Evolutionary conservation across 2,329 filamentous ascomycete species (phyloP).

Genomic region (Periglandula ipomoeae): DNA sequence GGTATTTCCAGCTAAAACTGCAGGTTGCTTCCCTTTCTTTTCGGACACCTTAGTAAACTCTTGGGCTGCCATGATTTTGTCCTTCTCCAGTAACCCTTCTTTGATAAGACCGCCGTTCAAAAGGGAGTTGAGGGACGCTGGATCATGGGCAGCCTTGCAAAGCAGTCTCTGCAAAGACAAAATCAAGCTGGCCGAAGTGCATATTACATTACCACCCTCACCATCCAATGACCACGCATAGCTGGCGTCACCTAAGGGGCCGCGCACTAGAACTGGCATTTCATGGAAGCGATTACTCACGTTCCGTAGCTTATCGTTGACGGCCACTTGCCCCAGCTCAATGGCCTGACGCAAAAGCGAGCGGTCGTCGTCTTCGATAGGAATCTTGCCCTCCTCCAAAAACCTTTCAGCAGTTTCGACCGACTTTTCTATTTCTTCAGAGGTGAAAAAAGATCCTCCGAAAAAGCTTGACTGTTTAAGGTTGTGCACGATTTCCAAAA

Average conservation of each 20-base stretch:
- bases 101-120: conserved; percentile 37
- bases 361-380: conserved; percentile 52
- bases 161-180: conserved; percentile 43
- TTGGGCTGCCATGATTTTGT: conserved; percentile 18
- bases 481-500: conserved; percentile 65
- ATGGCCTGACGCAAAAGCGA: conserved; percentile 55
- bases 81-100: conserved; percentile 28
- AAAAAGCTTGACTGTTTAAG: conserved; percentile 80
- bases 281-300: conserved; percentile 65
- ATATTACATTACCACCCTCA: conserved; percentile 37
- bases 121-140: conserved; percentile 35
- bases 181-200: conserved; percentile 41
- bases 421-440: conserved; percentile 51
- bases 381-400: conserved; percentile 49
- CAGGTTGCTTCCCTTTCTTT: conserved; percentile 11
- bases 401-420: conserved; percentile 61
- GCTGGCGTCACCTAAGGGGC: conserved; percentile 54
- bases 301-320: conserved; percentile 53
- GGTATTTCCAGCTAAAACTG: conserved; percentile 33
- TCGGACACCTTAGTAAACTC: conserved; percentile 8
- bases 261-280: conserved; percentile 61
- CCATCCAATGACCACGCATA: conserved; percentile 59
- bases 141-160: conserved; percentile 33
- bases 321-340: conserved; percentile 49
- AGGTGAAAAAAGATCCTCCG: conserved; percentile 65